Base-by-base conservation (phyloP, 495 filamentous ascomycete genomes). In the Xylaria grammica region DNA sequence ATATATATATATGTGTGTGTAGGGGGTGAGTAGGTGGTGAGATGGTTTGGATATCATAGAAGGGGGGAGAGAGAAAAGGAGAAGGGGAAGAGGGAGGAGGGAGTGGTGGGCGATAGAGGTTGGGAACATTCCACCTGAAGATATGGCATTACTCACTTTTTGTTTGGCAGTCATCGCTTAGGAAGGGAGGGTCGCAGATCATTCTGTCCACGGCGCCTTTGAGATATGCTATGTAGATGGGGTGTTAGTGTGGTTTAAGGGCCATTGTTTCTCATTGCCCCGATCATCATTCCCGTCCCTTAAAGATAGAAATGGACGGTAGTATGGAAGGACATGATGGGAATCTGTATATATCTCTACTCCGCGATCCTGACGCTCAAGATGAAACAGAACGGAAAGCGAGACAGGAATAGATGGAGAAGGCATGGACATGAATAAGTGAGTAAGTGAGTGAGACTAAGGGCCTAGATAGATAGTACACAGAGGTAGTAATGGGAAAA, bases 121-220 rank as follows among this genome's bases (percentile, higher is more conserved):
- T 9, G n/a, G 2, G 19, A 5, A 10, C 7, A 6, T 4, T 20
- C 29, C 36, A 50, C 9, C 32, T 11, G 19, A 13, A 22, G 44
- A 34, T 20, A 55, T 22, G 4, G 19, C 24, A 13, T 32, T 44
- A 69, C 74, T 36, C 70, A 90, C 89, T 78, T 80, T 93, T 93
- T 0, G 90, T 91, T 66, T 94, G 91, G 72, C 91, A 94, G 64
- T 94, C 90, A 65, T 89, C 83, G 67, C 84, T 89, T 8, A 94
- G 77, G 64, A 94, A 94, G 2, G 91, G 91, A 0, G 91, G 91
- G 74, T 94, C 91, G 64, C 83, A 83, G 61, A 93, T 86, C 60
- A 94, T 82, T 48, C 86, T 79, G 73, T 91, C 85, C 40, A 86
- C 86, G 32, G 71, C 78, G 20, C 84, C 86, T 70, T 91, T 91